These are phyloP conservation scores for Ophiostoma sp. DNA, from an alignment of 2,329 filamentous ascomycete species.

Conservation along the genomic window DNA sequence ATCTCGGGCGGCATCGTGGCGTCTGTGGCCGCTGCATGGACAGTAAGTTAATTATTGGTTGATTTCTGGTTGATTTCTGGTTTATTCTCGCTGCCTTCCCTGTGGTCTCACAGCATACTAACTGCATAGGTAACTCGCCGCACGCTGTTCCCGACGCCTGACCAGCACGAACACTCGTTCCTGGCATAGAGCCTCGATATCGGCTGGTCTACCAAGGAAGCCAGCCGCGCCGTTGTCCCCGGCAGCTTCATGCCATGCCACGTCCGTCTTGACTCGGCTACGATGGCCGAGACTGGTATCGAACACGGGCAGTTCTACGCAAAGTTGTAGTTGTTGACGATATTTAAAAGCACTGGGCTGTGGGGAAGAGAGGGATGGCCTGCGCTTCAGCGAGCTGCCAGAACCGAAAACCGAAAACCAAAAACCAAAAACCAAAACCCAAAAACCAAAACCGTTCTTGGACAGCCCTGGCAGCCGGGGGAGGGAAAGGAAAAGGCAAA, in stretches of 20 bases:
- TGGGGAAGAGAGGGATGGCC: not conserved
- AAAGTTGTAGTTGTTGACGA: not conserved
- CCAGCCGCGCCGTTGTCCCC: too few relatives aligned
- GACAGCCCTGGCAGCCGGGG: not conserved
- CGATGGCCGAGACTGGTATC: too few relatives aligned
- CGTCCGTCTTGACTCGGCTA: too few relatives aligned
- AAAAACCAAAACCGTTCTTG: too few relatives aligned
- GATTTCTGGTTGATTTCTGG: not conserved
- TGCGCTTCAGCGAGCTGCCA: not conserved
- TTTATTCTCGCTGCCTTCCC: not conserved
- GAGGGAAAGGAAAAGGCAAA: not conserved
- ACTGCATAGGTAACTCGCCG: constrained; percentile 26
- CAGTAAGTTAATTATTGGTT: constrained; percentile 57
- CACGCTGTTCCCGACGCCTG: constrained; percentile 28
- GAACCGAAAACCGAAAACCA: not conserved
- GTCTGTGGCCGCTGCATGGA: constrained; percentile 78
- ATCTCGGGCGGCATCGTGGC: constrained; percentile 90
- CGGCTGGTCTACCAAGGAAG: too few relatives aligned
- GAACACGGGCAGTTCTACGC: too few relatives aligned
- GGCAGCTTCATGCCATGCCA: too few relatives aligned
- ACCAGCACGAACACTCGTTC: constrained; percentile 8
- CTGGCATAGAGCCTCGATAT: not conserved
- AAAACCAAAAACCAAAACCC: too few relatives aligned
- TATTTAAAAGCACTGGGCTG: too few relatives aligned
- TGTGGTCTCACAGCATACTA: not conserved